phyloP scores from a whole-genome alignment of 73 alveolate species.

The Paramecium primaurelia region DNA sequence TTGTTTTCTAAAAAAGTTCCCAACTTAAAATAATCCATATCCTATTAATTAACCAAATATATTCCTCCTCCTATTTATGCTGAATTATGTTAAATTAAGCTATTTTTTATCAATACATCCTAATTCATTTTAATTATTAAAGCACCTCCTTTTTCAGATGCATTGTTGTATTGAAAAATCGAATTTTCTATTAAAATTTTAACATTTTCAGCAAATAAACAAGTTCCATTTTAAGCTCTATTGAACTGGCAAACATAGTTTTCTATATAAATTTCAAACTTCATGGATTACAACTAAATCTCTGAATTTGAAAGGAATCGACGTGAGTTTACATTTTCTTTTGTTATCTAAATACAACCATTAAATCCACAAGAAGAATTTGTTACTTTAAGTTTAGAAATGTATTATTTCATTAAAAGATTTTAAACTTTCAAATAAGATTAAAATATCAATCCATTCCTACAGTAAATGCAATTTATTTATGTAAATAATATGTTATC shows the following conservation, averaged over 20 bases:
- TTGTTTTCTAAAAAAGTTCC: not conserved
- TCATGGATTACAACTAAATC: not conserved
- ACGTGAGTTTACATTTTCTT: not conserved
- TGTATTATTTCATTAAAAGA: not conserved
- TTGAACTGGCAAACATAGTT: not conserved
- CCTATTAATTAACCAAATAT: not conserved
- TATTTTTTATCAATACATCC: not conserved
- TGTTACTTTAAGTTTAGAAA: not conserved
- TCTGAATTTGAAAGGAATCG: not conserved
- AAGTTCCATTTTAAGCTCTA: not conserved
- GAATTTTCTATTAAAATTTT: not conserved
- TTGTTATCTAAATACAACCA: not conserved
- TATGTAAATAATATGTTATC: not conserved
- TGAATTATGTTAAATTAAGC: not conserved
- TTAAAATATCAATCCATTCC: not conserved
- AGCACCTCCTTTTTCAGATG: not conserved
- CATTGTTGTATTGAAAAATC: not conserved
- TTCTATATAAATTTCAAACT: not conserved
- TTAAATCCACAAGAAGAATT: not conserved
- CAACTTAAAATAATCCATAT: not conserved
- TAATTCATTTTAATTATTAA: not conserved
- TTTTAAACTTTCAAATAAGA: not conserved
- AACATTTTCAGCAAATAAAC: not conserved
- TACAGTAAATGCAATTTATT: not conserved
- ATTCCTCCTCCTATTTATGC: conserved; percentile 1